Base-by-base conservation (phyloP, 805 yeast species). In the Candida berthetii region DNA sequence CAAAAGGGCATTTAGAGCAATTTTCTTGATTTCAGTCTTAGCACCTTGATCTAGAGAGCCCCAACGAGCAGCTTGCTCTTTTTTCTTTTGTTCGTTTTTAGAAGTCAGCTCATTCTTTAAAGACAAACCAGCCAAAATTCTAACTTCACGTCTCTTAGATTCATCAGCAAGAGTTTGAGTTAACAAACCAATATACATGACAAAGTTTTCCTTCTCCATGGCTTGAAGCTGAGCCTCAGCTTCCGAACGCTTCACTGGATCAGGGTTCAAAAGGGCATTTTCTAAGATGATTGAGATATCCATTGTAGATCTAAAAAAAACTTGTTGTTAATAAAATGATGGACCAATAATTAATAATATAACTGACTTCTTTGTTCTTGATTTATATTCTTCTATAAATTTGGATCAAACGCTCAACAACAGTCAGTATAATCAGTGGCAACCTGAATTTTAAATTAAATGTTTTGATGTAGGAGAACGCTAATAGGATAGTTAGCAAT, bases 81-180 rank as follows among this genome's bases (percentile, higher is more conserved):
- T 63, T 49, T 73, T 77, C 49, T 77, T 79, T n/a, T 65, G 63
- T 4, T 70, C 50, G 56, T 86, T 95, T 58, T 90, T 91, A 14
- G 97, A 80, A 7, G 87, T 79, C 54, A 91, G 72, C 66, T 86
- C 87, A 66, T 91, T 91, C 69, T 91, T 91, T 56, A 88, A 69
- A 17, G 84, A 84, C 47, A 91, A 69, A 34, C 93, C 95, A 3
- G 99, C 96, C 59, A 93, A 75, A 73, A 89, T 86, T 57, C 98
- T 76, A 37, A 89, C 93, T 65, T 91, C 96, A 6, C 82, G 66
- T 53, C 75, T 77, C 42, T 76, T 76, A 7, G 66, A 58, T 35
- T 77, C 82, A 57, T 82, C 80, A 19, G 81, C 83, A 46, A 93
- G 70, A 19, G 84, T 85, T 47, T 78, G 77, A 31, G 86, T 78